Evolutionary conservation across 306 rosid species (phyloP).

Genomic region (Quercus wislizeni): DNA sequence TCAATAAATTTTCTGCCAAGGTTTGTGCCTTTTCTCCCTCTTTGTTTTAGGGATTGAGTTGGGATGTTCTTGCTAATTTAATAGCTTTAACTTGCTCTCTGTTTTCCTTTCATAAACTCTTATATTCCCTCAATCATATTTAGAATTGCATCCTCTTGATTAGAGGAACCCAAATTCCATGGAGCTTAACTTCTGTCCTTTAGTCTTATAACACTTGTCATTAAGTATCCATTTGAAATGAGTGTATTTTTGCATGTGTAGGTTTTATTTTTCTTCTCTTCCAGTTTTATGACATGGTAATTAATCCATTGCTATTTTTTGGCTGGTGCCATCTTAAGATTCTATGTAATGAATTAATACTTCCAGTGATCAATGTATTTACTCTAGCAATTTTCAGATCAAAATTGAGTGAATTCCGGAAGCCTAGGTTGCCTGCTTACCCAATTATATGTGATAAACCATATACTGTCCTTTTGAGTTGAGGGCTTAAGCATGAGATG

Average conservation of each 20-base stretch:
- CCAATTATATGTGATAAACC: not conserved
- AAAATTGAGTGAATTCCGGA: not conserved
- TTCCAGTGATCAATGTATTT: not conserved
- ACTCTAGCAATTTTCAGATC: not conserved
- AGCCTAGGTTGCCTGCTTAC: not conserved
- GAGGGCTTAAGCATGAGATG: not conserved
- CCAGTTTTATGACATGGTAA: not conserved
- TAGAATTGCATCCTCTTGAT: too few species aligned
- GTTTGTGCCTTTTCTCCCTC: too few species aligned
- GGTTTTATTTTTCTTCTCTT: not conserved
- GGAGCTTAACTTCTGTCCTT: too few species aligned
- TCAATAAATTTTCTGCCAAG: too few species aligned
- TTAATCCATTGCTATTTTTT: not conserved
- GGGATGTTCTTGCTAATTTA: too few species aligned
- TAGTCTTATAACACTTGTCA: not conserved
- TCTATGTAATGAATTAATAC: too few species aligned
- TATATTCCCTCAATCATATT: too few species aligned
- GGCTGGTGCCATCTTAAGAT: not conserved
- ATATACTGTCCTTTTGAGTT: not conserved
- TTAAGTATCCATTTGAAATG: not conserved
- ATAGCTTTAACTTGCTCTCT: too few species aligned
- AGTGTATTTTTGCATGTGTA: not conserved
- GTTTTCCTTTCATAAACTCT: too few species aligned
- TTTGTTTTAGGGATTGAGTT: too few species aligned
- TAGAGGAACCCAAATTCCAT: too few species aligned